These are phyloP conservation scores for Microbotryum violaceum DNA, from an alignment of 1,284 basidiomycete species.

Conservation along the genomic window DNA sequence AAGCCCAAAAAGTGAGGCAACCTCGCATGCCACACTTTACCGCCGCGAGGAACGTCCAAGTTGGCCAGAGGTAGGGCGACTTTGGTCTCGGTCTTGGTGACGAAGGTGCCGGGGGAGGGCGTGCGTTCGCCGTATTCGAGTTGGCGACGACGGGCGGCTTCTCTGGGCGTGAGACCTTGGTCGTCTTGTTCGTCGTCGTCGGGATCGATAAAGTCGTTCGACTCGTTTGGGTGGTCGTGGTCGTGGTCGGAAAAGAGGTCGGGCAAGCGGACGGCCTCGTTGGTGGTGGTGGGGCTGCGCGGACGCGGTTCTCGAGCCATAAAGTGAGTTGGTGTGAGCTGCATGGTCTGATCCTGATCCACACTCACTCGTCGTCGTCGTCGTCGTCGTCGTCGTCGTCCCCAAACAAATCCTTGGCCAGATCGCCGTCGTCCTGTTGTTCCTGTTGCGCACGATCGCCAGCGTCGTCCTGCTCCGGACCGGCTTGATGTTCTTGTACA, in stretches of 20 bases:
- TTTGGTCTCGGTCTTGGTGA: slow-evolving; percentile 43
- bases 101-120: neutral
- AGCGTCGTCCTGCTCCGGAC: no score
- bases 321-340: no score
- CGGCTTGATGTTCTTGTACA: no score
- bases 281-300: neutral
- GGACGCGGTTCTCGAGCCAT: neutral
- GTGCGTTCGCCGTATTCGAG: slow-evolving; percentile 68
- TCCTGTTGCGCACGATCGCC: neutral
- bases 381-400: slow-evolving; percentile 68
- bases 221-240: neutral
- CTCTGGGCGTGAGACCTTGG: slow-evolving; percentile 59
- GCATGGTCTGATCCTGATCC: neutral
- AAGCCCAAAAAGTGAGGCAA: slow-evolving; percentile 77
- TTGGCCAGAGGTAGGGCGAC: slow-evolving; percentile 71
- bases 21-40: slow-evolving; percentile 55
- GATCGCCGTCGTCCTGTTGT: slow-evolving; percentile 44
- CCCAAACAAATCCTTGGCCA: slow-evolving; percentile 51
- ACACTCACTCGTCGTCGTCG: slow-evolving; percentile 50
- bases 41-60: slow-evolving; percentile 61
- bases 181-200: slow-evolving; percentile 43
- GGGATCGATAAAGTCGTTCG: slow-evolving; percentile 33
- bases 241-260: neutral
- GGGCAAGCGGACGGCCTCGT: neutral
- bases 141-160: slow-evolving; percentile 58